Evolutionary conservation across 2,329 filamentous ascomycete species (phyloP), one percentile per base, ranked within the genome.

Genomic region (Colletotrichum shisoi): DNA sequence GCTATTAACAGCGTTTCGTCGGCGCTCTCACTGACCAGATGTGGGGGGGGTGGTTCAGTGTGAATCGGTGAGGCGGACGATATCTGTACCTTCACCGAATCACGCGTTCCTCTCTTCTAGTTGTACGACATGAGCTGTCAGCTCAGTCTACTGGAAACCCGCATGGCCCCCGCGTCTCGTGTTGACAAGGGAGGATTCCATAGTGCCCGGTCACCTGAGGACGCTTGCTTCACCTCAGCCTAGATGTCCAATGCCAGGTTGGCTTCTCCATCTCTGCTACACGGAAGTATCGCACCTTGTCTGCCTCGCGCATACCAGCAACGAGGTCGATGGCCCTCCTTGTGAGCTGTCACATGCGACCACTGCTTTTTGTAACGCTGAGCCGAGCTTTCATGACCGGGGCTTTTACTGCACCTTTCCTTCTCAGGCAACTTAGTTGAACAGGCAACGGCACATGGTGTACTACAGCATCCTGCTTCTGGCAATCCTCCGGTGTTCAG

Each of bases 81-180:
- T 27, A 17, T 52, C 37, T 21, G 48, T 31, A 40, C 44, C 31
- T 45, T 68, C 66, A 68, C 66, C 62, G 66, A 67, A 57, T 68
- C 62, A 66, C 39, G 51, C 49, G 51, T 52, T 57, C n/a, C 56
- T 67, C 52, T 40, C 17, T 45, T 57, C 31, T 57, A 27, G 49
- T 57, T 57, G 66, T 68, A 27, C 57, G 21, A 67, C 62, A n/a
- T 46, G 66, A 68, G 48, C 61, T 67, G 54, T 67, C 66, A 57
- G 39, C 44, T 67, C 62, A 61, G 27, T 52, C 40, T 61, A 52
- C 21, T 39, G 57, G 42, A 21, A 68, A 45, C 62, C 56, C 49
- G 62, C 65, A 62, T 61, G 49, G 52, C 57, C 45, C 62, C 62
- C 57, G 52, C 57, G 66, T 68, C 66, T 68, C 62, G 62, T 67